These are phyloP conservation scores for Spirogloea muscicola DNA, from an alignment of 139 green algal species.

Conservation along the genomic window DNA sequence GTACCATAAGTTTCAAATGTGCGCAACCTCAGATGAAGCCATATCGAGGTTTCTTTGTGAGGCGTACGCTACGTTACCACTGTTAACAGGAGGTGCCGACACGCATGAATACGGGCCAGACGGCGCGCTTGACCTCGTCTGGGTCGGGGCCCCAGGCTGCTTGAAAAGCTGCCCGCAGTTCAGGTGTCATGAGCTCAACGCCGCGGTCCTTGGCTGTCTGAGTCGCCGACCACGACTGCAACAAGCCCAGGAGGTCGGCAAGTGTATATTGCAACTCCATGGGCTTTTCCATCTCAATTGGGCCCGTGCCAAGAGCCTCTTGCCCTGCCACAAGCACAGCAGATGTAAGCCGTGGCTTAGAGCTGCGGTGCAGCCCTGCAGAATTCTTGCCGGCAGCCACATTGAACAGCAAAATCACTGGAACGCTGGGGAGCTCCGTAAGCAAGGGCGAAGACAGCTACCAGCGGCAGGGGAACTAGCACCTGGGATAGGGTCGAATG, in stretches of 20 bases:
- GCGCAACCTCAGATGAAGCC: too few relatives aligned
- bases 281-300: not conserved
- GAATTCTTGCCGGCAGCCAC: not conserved
- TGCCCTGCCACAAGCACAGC: not conserved
- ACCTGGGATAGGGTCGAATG: conserved; percentile 8
- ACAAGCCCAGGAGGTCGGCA: not conserved
- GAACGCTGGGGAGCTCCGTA: too few relatives aligned
- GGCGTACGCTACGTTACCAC: too few relatives aligned
- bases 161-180: not conserved
- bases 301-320: not conserved
- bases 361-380: not conserved
- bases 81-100: too few relatives aligned
- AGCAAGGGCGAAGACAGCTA: not conserved
- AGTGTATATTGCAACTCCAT: not conserved
- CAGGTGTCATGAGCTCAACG: not conserved
- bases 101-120: conserved; percentile 14
- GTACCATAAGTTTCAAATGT: too few relatives aligned
- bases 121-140: not conserved
- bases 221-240: conserved; percentile 2
- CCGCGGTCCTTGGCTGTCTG: conserved; percentile 6
- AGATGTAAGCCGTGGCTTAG: not conserved
- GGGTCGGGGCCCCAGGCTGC: not conserved
- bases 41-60: too few relatives aligned
- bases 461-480: not conserved
- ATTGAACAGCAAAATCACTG: not conserved